Conservation (phyloP, 139 green algal genomes). For the Chlorella vulgaris region DNA sequence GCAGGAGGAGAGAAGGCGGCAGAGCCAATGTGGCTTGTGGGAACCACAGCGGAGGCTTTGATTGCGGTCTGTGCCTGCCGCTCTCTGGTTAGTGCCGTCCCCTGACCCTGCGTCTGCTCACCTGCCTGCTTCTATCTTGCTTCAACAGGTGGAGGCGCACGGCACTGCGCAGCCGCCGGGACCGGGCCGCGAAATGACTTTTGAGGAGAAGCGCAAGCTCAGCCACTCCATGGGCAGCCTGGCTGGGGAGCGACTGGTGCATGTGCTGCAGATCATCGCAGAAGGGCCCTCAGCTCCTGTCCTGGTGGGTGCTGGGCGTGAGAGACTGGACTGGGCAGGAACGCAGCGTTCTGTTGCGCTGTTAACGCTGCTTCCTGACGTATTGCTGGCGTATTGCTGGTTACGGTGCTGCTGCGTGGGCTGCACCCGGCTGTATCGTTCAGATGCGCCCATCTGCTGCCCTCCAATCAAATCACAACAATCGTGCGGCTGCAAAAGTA, state of each 20-base stretch:
- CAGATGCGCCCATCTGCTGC: not conserved
- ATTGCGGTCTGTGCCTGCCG: no score
- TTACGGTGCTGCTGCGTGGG: no score
- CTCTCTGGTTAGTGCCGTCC: not conserved
- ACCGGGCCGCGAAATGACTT: constrained; percentile 57
- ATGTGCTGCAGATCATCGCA: constrained; percentile 65
- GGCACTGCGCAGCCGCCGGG: constrained; percentile 16
- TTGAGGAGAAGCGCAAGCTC: constrained; percentile 72
- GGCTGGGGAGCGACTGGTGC: constrained; percentile 49
- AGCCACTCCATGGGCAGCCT: constrained; percentile 45
- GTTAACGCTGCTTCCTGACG: no score
- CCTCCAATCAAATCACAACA: no score
- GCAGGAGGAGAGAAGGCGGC: no score
- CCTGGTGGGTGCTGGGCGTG: constrained; percentile 1
- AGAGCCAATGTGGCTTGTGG: no score
- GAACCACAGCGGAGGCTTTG: no score
- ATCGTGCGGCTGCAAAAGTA: no score
- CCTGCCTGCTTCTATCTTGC: no score
- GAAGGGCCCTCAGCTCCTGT: constrained; percentile 37
- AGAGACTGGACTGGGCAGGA: not conserved
- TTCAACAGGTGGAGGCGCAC: constrained; percentile 19
- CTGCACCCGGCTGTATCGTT: not conserved
- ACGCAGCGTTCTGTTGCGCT: no score
- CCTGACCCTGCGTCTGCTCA: not conserved
- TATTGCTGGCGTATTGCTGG: no score